Base-by-base conservation (phyloP, 257 asterid species). In the Penstemon newberryi region DNA sequence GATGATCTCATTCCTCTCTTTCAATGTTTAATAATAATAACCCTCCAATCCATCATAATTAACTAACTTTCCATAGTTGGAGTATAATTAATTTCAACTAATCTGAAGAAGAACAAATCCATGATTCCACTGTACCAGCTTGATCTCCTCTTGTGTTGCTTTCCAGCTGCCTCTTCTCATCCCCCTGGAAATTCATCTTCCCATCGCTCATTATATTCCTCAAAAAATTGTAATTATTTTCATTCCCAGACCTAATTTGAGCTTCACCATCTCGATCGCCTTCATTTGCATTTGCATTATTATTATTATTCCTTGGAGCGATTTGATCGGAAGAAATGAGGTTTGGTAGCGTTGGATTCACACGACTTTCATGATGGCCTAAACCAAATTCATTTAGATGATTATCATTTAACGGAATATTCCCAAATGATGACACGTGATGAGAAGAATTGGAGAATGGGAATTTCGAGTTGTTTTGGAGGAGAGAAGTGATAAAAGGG, bases 71-170 rank as follows among this genome's bases (percentile, higher is more conserved):
- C 42, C n/a, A 59, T 5, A 39, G 33, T 25, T 25, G 33, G 33
- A 25, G 2, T 25, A 25, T 25, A 25, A 25, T 25, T 25, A 25
- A 25, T 25, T 25, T 25, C 33, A 25, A 25, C 84, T 76, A 77
- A 33, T 86, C 90, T 70, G 88, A 84, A 75, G 91, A 86, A 83
- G 33, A 25, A 25, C 80, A 69, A 74, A 86, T 70, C 92, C 95
- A 87, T 50, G 87, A 79, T 71, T 87, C 96, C 80, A 77, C 74
- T 86, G 68, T 82, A 77, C 88, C 94, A 39, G n/a, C 13, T n/a
- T 59, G 10, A 82, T 72, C 87, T 11, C 81, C 81, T 66, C 82
- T 73, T 42, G 68, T 49, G 37, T 69, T 70, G 3, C 73, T 83
- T 33, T 80, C 78, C 67, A 66, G 63, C 4, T 37, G 12, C 37